phyloP scores from a whole-genome alignment of 306 rosid species.

The Sesbania bispinosa region DNA sequence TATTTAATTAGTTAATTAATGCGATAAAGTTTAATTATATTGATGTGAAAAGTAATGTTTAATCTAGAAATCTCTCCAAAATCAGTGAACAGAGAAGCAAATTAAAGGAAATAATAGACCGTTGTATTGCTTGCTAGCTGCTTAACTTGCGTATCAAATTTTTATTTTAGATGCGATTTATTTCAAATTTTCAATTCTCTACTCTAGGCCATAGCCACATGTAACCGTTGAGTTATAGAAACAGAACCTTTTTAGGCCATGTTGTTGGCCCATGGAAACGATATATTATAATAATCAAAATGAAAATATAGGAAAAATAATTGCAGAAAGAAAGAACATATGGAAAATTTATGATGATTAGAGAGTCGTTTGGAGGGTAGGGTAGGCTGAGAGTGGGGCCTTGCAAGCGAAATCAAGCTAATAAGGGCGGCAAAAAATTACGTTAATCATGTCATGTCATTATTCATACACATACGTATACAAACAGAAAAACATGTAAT shows the following conservation, averaged over 20 bases:
- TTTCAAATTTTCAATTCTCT: background rate
- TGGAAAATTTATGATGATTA: background rate
- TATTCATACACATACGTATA: background rate
- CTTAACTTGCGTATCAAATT: background rate
- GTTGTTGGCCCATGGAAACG: no score
- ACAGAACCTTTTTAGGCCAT: no score
- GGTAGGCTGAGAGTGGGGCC: constrained; percentile 43
- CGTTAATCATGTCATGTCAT: constrained; percentile 29
- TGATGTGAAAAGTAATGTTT: background rate
- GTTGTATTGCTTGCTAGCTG: background rate
- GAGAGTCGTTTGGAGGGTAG: constrained; percentile 34
- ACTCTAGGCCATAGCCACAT: background rate
- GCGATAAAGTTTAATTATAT: background rate
- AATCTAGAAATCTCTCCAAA: background rate
- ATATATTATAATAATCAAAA: no score
- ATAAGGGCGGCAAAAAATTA: constrained; percentile 55
- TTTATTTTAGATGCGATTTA: background rate
- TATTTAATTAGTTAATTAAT: no score
- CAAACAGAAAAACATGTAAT: background rate
- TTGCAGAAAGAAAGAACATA: background rate
- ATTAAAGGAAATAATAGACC: background rate
- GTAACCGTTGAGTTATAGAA: constrained; percentile 11
- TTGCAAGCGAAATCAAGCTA: constrained; percentile 64
- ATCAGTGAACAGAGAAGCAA: background rate
- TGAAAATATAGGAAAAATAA: background rate